phyloP scores from a whole-genome alignment of 805 yeast genomes.

The Zygosaccharomyces kombuchaensis region DNA sequence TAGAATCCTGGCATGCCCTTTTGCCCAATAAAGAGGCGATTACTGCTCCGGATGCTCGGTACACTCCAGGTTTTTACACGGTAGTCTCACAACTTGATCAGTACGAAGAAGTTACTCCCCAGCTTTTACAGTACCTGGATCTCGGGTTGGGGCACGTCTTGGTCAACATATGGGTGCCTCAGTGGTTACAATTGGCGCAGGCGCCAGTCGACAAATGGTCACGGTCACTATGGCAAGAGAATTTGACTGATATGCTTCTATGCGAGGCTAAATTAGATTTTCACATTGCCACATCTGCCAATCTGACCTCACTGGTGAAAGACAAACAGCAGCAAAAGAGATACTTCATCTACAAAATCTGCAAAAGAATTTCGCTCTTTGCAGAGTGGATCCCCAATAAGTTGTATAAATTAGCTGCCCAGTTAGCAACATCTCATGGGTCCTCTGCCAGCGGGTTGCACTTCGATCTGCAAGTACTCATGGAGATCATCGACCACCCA shows the following conservation, averaged over 20 bases:
- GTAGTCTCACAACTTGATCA: conserved; percentile 17
- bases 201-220: background rate
- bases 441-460: conserved; percentile 2
- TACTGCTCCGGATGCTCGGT: background rate
- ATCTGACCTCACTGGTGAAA: background rate
- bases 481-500: conserved; percentile 36
- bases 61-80: conserved; percentile 21
- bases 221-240: background rate
- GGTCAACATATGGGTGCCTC: conserved; percentile 22
- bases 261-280: conserved; percentile 22
- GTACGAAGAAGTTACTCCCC: conserved; percentile 8
- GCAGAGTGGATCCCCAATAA: conserved; percentile 12
- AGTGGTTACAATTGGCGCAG: conserved; percentile 15
- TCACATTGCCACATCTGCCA: conserved; percentile 16
- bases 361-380: conserved; percentile 15
- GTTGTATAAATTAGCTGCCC: conserved; percentile 7
- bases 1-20: conserved; percentile 12
- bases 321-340: background rate
- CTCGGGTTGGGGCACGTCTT: conserved; percentile 14
- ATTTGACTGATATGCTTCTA: conserved; percentile 4
- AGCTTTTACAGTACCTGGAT: conserved; percentile 11
- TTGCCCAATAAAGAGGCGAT: conserved; percentile 2
- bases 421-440: conserved; percentile 3
- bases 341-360: conserved; percentile 15
- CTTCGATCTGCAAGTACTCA: conserved; percentile 24